Evolutionary conservation across 768 basidiomycete genomes (phyloP), one percentile per base, ranked within the genome.

Genomic region (Termitomyces bulborhizus): DNA sequence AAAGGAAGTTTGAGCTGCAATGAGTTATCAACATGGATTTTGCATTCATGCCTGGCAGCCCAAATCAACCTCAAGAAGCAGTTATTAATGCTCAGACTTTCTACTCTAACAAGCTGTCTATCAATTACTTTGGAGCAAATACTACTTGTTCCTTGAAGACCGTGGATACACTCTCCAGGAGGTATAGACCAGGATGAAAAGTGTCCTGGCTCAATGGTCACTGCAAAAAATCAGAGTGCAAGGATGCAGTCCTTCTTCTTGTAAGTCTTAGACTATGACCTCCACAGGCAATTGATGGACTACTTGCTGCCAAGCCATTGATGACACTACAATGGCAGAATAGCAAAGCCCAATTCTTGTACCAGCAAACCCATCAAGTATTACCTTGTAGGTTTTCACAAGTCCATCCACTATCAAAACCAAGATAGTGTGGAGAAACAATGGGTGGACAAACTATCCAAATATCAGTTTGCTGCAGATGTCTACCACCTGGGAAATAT

Each of bases 121-220:
- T 21, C 12, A 36, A 27, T 21, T 57, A 24, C 57, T 51, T 24
- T 65, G 63, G 64, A 39, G 46, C 12, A 49, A 56, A 12, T 55
- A 57, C 32, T 58, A 55, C 18, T 36, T 39, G 32, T 65, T 59
- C 37, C 51, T 65, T 2, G 21, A 52, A 29, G 54, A 60, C 8
- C 44, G 37, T 1, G 64, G 64, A 18, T 64, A 64, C 44, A 40
- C 56, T 21, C 44, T 63, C 37, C 29, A 48, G 37, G 16, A 29
- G 64, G 31, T 63, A 63, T 46, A 26, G 39, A 29, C 59, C 64
- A 6, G 63, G 50, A 9, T 65, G 63, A 61, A 24, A 46, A 43
- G 54, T 65, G 0, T 58, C 63, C 6, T 67, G 58, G 62, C 34
- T 18, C 36, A 42, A 43, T 4, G 21, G 34, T 32, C 16, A 46